Conservation (phyloP, 2,329 filamentous ascomycete species). For the Arthrobotrys megalospora region DNA sequence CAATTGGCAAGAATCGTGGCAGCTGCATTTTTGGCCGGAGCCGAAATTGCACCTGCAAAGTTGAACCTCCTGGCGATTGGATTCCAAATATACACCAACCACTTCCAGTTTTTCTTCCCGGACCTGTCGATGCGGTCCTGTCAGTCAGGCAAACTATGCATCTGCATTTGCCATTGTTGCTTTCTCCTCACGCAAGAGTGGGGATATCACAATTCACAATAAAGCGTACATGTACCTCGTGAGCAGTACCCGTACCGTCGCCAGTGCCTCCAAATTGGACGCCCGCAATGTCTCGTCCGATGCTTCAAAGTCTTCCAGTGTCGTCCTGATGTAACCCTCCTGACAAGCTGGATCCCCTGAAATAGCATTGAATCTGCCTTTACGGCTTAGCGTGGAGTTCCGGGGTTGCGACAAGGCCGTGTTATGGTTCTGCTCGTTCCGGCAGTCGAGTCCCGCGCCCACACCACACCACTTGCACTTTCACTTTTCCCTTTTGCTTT, state of each 20-base stretch:
- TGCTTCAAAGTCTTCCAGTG: too few relatives aligned
- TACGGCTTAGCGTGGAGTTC: slow-evolving; percentile 4
- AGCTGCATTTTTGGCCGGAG: slow-evolving; percentile 48
- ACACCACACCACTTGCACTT: too few relatives aligned
- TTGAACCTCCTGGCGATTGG: slow-evolving; percentile 8
- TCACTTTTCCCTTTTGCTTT: not conserved
- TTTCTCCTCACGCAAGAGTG: slow-evolving; percentile 4
- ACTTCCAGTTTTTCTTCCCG: not conserved
- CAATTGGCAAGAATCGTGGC: not conserved
- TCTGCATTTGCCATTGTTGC: slow-evolving; percentile 4
- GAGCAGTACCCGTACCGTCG: too few relatives aligned
- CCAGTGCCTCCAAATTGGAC: not conserved
- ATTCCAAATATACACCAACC: slow-evolving; percentile 33
- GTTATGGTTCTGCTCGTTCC: slow-evolving; percentile 16
- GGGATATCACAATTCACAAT: not conserved
- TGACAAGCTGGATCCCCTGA: slow-evolving; percentile 25
- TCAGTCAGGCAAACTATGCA: not conserved
- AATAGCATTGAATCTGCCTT: slow-evolving; percentile 1
- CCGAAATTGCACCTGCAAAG: slow-evolving; percentile 41
- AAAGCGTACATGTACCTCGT: too few relatives aligned
- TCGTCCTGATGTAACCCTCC: slow-evolving; percentile 21
- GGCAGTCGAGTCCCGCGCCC: slow-evolving; percentile 43
- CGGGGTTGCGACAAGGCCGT: slow-evolving; percentile 11
- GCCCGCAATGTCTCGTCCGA: not conserved
- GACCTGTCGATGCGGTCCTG: not conserved